Base-by-base conservation (phyloP, 2,329 filamentous ascomycete species). In the Scopulariopsis brevicaulis region DNA sequence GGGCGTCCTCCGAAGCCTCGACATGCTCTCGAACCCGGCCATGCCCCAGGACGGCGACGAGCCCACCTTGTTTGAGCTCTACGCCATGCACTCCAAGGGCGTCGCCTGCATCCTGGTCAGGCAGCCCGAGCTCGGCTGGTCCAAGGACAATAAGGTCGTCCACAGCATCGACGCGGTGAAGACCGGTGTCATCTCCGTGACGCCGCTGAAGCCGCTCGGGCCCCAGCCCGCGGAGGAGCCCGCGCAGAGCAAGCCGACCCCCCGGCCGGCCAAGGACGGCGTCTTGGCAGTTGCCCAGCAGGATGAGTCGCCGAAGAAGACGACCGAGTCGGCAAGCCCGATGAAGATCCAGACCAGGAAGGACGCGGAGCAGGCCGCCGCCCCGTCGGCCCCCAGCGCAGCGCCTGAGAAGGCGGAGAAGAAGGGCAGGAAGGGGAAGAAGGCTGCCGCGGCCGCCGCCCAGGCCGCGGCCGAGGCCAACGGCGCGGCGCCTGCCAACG, bases 21-120 rank as follows among this genome's bases (percentile, higher is more conserved):
- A 96, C 66, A 90, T 99, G 66, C 80, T 97, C 28, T 84, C 86
- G 65, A 85, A 80, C 64, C 84, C 87, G 37, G 82, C 86, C 58
- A 81, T 83, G 61, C 73, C 79, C 7, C 78, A 83, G 60, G 81
- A 82, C 46, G 77, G 77, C 25, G 61, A 62, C 3, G 87, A 94
- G 62, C 83, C 83, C 18, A 84, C 86, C 0, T 74, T 96, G 15
- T 97, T 99, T 66, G 94, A 99, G 74, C 79, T 99, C 11, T 99
- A 99, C 69, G 88, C 90, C 35, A 96, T 96, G 87, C 93, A 99
- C 71, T 96, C 94, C 12, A 95, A 91, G 74, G 94, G 94, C 61
- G 91, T 97, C n/a, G 92, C 92, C 20, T 93, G 89, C 65, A 70
- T 97, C 57, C 85, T 85, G 62, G 84, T 99, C 69, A 93, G 88